Percentiles rank a stretch among this genome's conserved stretches.
phyloP scores from a whole-genome alignment of 2,329 filamentous ascomycete genomes.

The Hypocrella siamensis region DNA sequence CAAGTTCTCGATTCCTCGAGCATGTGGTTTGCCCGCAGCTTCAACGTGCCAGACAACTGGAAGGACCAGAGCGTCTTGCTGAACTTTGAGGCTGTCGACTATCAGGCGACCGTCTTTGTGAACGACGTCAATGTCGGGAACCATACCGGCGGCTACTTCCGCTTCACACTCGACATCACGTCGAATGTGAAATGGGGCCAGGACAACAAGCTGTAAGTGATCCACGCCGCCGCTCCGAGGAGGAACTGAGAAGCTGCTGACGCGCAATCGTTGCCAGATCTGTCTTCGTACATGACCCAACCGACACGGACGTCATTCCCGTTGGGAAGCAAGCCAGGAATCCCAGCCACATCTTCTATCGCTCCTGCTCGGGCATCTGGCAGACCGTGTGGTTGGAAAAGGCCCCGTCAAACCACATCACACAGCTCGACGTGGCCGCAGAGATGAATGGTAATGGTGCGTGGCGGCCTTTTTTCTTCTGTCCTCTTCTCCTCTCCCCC shows the following conservation, averaged over 20 bases:
- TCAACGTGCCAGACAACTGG: constrained; percentile 33
- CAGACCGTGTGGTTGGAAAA: constrained; percentile 56
- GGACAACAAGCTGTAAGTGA: constrained; percentile 36
- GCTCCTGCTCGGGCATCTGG: constrained; percentile 60
- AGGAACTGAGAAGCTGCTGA: neutral
- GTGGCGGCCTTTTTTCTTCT: constrained; percentile 6
- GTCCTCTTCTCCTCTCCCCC: too few relatives aligned
- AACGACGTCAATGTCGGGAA: constrained; percentile 36
- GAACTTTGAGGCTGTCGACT: constrained; percentile 45
- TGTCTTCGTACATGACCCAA: constrained; percentile 53
- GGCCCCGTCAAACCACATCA: constrained; percentile 41
- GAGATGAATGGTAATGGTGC: constrained; percentile 35
- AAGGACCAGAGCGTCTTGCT: constrained; percentile 26
- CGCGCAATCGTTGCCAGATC: constrained; percentile 20
- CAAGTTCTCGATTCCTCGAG: constrained; percentile 22
- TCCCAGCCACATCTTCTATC: constrained; percentile 53
- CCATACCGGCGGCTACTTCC: constrained; percentile 45
- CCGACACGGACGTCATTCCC: constrained; percentile 44
- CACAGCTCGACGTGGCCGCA: constrained; percentile 41
- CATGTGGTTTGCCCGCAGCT: constrained; percentile 35
- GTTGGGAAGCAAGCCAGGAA: constrained; percentile 47
- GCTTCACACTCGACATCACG: constrained; percentile 45
- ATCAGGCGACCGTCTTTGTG: constrained; percentile 40
- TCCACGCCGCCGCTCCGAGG: neutral
- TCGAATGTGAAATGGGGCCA: constrained; percentile 21